Evolutionary conservation across 2,329 filamentous ascomycete species (phyloP).

Genomic region (Verticillium zaregamsianum): DNA sequence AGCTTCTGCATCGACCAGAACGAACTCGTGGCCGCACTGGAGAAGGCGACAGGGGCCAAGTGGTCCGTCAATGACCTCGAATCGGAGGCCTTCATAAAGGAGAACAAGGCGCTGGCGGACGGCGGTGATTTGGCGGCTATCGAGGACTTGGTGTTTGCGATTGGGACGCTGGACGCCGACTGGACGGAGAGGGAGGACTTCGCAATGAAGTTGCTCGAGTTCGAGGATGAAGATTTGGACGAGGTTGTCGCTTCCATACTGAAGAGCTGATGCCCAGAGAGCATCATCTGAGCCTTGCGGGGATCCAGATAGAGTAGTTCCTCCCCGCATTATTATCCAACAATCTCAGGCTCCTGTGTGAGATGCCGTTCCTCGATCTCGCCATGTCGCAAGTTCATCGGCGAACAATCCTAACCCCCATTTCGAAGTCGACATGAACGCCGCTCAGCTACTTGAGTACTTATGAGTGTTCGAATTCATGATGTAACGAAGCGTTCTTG

Average conservation of each 20-base stretch:
- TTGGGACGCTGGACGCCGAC: conserved; percentile 43
- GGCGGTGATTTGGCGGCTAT: conserved; percentile 31
- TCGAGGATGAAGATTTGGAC: conserved; percentile 43
- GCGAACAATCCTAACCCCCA: too few species aligned
- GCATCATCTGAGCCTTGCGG: too few species aligned
- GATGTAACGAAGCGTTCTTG: too few species aligned
- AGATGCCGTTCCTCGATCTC: too few species aligned
- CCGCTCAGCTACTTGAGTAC: too few species aligned
- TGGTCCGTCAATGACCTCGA: conserved; percentile 28
- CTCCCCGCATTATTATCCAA: too few species aligned
- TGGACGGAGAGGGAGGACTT: conserved; percentile 41
- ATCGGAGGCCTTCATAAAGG: conserved; percentile 33
- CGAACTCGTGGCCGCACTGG: conserved; percentile 26
- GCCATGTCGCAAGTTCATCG: too few species aligned
- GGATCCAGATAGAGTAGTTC: too few species aligned
- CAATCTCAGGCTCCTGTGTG: too few species aligned
- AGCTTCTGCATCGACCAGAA: conserved; percentile 34
- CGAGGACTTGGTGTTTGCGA: conserved; percentile 45
- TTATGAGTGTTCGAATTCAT: too few species aligned
- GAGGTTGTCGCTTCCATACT: conserved; percentile 24
- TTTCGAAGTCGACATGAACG: too few species aligned
- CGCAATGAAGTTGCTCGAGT: conserved; percentile 41
- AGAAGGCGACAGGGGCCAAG: conserved; percentile 23
- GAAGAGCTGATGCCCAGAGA: background rate
- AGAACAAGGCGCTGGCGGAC: conserved; percentile 31